phyloP scores from a whole-genome alignment of 768 basidiomycete species.

The Boletus vermiculosoides region DNA sequence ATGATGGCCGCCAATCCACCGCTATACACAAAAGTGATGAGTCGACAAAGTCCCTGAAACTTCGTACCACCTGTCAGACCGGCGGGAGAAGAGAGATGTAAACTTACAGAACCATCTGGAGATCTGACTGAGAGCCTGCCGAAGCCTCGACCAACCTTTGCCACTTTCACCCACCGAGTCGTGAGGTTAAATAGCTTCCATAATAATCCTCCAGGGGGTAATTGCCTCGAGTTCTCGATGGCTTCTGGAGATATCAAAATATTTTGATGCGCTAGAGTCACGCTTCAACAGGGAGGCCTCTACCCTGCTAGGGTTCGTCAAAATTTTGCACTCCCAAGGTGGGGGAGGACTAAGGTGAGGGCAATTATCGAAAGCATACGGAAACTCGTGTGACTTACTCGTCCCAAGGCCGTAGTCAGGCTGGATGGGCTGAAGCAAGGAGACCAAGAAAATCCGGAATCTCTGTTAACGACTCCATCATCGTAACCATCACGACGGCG shows the following conservation, averaged over 20 bases:
- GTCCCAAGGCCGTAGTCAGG: background rate
- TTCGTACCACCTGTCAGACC: constrained; percentile 17
- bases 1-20: constrained; percentile 23
- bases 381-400: background rate
- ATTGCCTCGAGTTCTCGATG: constrained; percentile 17
- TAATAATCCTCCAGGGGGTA: constrained; percentile 22
- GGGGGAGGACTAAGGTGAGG: background rate
- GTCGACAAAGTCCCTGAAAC: constrained; percentile 24
- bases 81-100: constrained; percentile 27
- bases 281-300: constrained; percentile 1
- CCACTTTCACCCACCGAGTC: constrained; percentile 13
- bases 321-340: background rate
- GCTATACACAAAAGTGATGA: constrained; percentile 19
- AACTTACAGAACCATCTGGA: constrained; percentile 14
- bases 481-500: constrained; percentile 29
- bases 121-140: constrained; percentile 20
- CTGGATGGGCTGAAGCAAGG: background rate
- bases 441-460: constrained; percentile 4
- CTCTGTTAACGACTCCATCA: constrained; percentile 13
- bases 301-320: background rate
- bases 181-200: constrained; percentile 22
- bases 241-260: constrained; percentile 12
- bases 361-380: background rate
- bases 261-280: constrained; percentile 2
- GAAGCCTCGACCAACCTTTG: constrained; percentile 14